Evolutionary conservation across 108 stramenopile genomes (phyloP).

Genomic region (Stephanodiscus minutulus): DNA sequence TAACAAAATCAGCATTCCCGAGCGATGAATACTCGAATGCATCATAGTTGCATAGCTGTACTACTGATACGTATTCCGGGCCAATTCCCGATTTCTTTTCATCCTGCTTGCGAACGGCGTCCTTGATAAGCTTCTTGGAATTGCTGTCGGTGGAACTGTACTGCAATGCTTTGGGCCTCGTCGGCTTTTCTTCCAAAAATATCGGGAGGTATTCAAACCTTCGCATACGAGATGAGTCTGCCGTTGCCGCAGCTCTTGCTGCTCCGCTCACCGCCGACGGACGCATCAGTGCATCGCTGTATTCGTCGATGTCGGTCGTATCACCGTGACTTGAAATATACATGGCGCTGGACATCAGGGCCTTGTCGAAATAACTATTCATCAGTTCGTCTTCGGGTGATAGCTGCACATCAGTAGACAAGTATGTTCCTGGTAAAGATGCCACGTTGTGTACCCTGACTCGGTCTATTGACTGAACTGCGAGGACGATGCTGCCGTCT

Average conservation of each 20-base stretch:
- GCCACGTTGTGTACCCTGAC: conserved; percentile 25
- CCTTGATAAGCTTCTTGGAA: conserved; percentile 12
- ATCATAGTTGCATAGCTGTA: conserved; percentile 32
- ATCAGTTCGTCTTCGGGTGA: conserved; percentile 52
- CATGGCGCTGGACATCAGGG: conserved; percentile 25
- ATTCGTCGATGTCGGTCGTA: conserved; percentile 10
- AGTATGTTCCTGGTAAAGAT: conserved; percentile 26
- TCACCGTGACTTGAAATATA: conserved; percentile 10
- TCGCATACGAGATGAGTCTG: conserved; percentile 26
- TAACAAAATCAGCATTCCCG: conserved; percentile 16
- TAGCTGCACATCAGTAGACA: conserved; percentile 48
- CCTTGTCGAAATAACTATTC: conserved; percentile 25
- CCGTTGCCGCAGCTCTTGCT: conserved; percentile 32
- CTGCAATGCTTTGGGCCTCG: conserved; percentile 13
- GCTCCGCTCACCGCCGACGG: conserved; percentile 28
- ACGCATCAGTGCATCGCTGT: background rate
- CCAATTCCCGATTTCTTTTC: background rate
- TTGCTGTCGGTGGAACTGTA: conserved; percentile 14
- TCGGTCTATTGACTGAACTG: conserved; percentile 55
- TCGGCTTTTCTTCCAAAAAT: conserved; percentile 33
- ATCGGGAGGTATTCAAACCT: conserved; percentile 45
- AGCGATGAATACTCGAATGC: conserved; percentile 21
- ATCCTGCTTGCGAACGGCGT: conserved; percentile 7
- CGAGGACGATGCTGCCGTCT: conserved; percentile 49
- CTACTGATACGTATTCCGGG: conserved; percentile 21